These are phyloP conservation scores for Haematococcus sp. DNA, from an alignment of 139 green algal genomes.

Conservation along the genomic window DNA sequence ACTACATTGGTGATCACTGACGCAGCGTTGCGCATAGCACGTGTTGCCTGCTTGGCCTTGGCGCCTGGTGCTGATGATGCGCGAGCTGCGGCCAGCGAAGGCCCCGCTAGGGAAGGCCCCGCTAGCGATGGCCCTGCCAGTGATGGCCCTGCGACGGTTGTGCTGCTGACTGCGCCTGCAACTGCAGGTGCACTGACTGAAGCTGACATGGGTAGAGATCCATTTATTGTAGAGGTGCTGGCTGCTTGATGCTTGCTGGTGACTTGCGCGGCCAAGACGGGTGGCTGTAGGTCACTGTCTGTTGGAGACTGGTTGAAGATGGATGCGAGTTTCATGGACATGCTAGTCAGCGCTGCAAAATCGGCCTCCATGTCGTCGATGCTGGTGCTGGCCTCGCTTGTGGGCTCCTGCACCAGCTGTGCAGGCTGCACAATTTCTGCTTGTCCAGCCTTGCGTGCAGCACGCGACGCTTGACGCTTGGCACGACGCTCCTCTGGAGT, in stretches of 20 bases:
- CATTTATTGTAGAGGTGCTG: too few relatives aligned
- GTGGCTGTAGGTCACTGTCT: not conserved
- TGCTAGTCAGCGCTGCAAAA: not conserved
- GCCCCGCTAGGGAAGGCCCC: not conserved
- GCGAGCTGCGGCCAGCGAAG: not conserved
- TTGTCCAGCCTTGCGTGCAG: not conserved
- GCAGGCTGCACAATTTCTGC: not conserved
- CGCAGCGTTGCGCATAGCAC: constrained; percentile 4
- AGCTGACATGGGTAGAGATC: too few relatives aligned
- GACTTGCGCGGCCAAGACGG: not conserved
- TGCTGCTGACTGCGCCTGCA: too few relatives aligned
- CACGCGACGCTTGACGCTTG: not conserved
- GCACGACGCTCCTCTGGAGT: not conserved
- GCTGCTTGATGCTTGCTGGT: too few relatives aligned
- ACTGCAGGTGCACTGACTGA: too few relatives aligned
- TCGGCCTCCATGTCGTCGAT: not conserved
- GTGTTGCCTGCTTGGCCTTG: not conserved
- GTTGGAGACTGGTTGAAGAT: not conserved
- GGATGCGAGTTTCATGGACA: not conserved
- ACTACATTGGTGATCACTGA: not conserved
- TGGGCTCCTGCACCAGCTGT: not conserved
- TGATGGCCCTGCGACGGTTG: too few relatives aligned
- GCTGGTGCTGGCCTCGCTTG: not conserved
- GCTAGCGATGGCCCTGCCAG: too few relatives aligned
- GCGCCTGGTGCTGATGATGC: not conserved